Conservation (phyloP, 2,329 filamentous ascomycete genomes). For the Aurifilum marmelostoma region DNA sequence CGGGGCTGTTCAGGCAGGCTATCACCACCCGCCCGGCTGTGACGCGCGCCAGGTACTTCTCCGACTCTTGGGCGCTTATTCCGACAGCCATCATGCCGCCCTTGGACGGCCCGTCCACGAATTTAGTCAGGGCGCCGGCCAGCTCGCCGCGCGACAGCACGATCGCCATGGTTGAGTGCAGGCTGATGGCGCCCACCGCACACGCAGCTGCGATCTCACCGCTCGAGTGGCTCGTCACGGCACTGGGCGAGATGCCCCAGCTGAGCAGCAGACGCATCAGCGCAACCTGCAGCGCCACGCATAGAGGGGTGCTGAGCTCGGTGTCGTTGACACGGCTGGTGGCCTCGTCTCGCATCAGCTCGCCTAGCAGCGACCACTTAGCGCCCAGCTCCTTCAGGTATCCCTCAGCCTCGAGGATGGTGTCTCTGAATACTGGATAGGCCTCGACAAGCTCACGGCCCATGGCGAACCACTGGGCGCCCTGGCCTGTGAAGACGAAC, state of each 20-base stretch:
- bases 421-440: conserved; percentile 32
- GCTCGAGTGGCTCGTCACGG: conserved; percentile 32
- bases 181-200: conserved; percentile 29
- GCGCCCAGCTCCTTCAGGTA: conserved; percentile 33
- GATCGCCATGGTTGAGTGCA: conserved; percentile 26
- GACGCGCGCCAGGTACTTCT: conserved; percentile 9
- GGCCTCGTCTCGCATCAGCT: conserved; percentile 32
- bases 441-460: conserved; percentile 32
- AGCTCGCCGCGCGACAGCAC: conserved; percentile 17
- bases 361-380: conserved; percentile 35
- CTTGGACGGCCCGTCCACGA: conserved; percentile 25
- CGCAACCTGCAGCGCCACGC: conserved; percentile 42
- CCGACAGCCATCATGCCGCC: conserved; percentile 20
- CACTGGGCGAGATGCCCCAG: conserved; percentile 28
- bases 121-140: conserved; percentile 8
- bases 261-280: conserved; percentile 36
- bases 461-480: conserved; percentile 39
- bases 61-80: conserved; percentile 1
- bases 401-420: conserved; percentile 32
- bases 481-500: conserved; percentile 41
- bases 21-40: conserved; percentile 10
- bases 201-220: conserved; percentile 35
- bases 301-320: conserved; percentile 35
- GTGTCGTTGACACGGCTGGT: conserved; percentile 34
- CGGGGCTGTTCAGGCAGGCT: conserved; percentile 18